Evolutionary conservation across 1,284 basidiomycete species (phyloP).

Genomic region (Sanguinoderma infundibulare): DNA sequence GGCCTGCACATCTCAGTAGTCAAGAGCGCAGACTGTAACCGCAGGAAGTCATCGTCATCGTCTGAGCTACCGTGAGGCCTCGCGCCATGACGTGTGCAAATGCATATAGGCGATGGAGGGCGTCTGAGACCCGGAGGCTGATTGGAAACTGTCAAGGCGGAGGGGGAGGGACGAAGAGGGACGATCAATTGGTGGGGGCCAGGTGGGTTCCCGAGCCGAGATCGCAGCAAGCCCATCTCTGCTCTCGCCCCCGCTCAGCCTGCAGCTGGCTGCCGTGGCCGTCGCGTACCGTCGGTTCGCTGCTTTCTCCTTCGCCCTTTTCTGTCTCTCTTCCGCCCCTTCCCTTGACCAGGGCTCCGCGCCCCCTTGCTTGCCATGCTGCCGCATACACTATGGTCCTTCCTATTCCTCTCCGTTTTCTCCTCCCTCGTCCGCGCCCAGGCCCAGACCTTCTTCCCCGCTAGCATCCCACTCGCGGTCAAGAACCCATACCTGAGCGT

Average conservation of each 20-base stretch:
- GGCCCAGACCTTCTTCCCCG: constrained; percentile 18
- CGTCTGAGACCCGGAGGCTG: background rate
- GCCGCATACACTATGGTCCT: constrained; percentile 9
- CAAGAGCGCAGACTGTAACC: no score
- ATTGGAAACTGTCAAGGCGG: background rate
- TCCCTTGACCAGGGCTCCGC: constrained; percentile 1
- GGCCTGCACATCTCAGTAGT: no score
- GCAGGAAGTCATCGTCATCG: no score
- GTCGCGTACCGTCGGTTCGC: no score
- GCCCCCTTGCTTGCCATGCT: constrained; percentile 6
- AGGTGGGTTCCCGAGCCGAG: background rate
- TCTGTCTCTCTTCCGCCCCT: constrained; percentile 11
- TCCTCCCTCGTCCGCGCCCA: constrained; percentile 14
- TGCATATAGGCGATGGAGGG: background rate
- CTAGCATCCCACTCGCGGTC: constrained; percentile 16
- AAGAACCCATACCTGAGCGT: constrained; percentile 19
- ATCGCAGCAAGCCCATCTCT: background rate
- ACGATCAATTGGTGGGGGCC: no score
- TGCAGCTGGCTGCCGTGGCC: background rate
- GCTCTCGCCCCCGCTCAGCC: background rate
- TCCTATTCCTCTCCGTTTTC: constrained; percentile 10
- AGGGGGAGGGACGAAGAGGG: background rate
- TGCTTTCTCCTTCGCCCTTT: constrained; percentile 18
- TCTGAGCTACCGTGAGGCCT: no score
- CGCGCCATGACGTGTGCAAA: no score